Conservation (phyloP, 2,329 filamentous ascomycete species). For the Pyrenochaeta sp. region DNA sequence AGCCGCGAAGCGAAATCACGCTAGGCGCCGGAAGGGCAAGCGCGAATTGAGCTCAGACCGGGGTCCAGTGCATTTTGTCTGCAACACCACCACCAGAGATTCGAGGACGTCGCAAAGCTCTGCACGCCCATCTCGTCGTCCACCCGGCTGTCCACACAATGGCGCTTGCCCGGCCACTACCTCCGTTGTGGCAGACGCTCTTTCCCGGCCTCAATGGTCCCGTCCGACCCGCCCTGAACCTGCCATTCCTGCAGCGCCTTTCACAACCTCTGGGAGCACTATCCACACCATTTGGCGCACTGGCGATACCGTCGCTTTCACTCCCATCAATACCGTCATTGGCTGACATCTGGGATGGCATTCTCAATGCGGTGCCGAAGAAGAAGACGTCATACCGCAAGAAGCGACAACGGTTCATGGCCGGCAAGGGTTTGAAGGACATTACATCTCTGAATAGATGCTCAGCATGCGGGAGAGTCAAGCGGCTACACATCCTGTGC, state of each 20-base stretch:
- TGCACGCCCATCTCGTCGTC: slow-evolving; percentile 6
- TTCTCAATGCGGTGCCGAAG: slow-evolving; percentile 93
- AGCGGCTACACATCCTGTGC: slow-evolving; percentile 89
- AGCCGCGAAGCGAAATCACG: slow-evolving; percentile 49
- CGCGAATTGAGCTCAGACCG: slow-evolving; percentile 33
- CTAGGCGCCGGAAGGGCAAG: slow-evolving; percentile 38
- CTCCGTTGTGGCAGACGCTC: slow-evolving; percentile 59
- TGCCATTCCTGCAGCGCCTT: slow-evolving; percentile 56
- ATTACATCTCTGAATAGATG: slow-evolving; percentile 87
- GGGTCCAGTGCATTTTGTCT: slow-evolving; percentile 33
- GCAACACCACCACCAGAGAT: slow-evolving; percentile 35
- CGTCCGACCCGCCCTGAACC: slow-evolving; percentile 48
- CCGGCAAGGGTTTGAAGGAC: slow-evolving; percentile 93
- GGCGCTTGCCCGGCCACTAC: slow-evolving; percentile 52
- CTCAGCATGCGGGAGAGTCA: slow-evolving; percentile 84
- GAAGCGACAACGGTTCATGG: slow-evolving; percentile 92
- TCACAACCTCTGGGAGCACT: slow-evolving; percentile 63
- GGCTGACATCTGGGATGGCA: slow-evolving; percentile 90
- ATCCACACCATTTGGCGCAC: slow-evolving; percentile 66
- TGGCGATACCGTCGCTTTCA: slow-evolving; percentile 61
- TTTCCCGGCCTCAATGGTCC: slow-evolving; percentile 60
- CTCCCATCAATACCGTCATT: slow-evolving; percentile 56
- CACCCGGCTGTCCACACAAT: slow-evolving; percentile 26
- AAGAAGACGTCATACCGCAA: slow-evolving; percentile 98
- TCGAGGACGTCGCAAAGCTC: slow-evolving; percentile 11